A percentile compares a stretch with the other conserved stretches of the same genome.
These are phyloP conservation scores for Starmerella floricola DNA, from an alignment of 805 yeast species.

Conservation along the genomic window DNA sequence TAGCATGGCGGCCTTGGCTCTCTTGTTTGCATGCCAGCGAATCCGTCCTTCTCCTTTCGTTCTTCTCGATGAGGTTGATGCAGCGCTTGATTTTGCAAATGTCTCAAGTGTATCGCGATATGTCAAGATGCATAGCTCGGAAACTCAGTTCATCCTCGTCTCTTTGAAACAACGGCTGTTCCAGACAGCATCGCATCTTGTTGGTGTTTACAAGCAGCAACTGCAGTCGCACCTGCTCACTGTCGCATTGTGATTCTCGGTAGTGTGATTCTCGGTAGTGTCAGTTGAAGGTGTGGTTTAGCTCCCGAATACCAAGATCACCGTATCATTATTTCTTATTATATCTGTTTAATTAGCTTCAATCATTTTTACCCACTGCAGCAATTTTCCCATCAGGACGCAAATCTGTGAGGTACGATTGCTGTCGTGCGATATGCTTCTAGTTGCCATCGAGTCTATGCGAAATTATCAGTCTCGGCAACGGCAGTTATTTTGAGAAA, in stretches of 20 bases:
- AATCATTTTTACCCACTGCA: too few species aligned
- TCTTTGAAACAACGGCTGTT: slow-evolving; percentile 77
- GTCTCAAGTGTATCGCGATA: slow-evolving; percentile 80
- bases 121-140: slow-evolving; percentile 43
- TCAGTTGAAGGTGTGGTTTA: too few species aligned
- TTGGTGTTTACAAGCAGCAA: slow-evolving; percentile 78
- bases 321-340: too few species aligned
- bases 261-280: too few species aligned
- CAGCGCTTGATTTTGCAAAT: slow-evolving; percentile 85
- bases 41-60: slow-evolving; percentile 91
- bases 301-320: too few species aligned
- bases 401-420: too few species aligned
- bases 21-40: slow-evolving; percentile 81
- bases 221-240: slow-evolving; percentile 17
- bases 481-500: too few species aligned
- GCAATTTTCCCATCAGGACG: too few species aligned
- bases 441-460: too few species aligned
- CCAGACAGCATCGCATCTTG: slow-evolving; percentile 79
- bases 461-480: too few species aligned
- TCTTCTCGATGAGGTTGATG: slow-evolving; percentile 95
- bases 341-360: too few species aligned
- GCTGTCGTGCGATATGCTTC: too few species aligned
- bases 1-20: slow-evolving; percentile 88
- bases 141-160: slow-evolving; percentile 76
- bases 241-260: slow-evolving; percentile 6